Evolutionary conservation across 257 asterid species (phyloP).

Genomic region (Misopates orontium): DNA sequence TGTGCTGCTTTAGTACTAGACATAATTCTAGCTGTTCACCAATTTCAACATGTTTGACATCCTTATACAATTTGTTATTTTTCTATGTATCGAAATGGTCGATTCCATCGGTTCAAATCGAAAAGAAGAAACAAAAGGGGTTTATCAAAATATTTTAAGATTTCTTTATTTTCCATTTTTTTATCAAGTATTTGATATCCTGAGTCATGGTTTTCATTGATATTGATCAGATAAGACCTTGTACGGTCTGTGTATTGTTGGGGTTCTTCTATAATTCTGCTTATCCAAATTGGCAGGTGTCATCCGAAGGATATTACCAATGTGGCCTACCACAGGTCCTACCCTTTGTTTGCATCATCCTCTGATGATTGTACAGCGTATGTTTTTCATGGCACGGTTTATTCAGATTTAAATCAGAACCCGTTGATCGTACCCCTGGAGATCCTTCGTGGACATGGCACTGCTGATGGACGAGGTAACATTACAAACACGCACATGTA

Average conservation of each 20-base stretch:
- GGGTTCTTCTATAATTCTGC: neutral
- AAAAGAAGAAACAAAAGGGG: no score
- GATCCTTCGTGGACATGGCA: conserved; percentile 87
- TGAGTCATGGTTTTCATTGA: no score
- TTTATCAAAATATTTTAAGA: no score
- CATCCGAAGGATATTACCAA: conserved; percentile 77
- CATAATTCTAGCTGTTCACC: no score
- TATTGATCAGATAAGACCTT: no score
- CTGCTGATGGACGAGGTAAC: conserved; percentile 79
- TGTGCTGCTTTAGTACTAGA: neutral
- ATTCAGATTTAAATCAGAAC: conserved; percentile 86
- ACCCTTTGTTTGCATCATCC: conserved; percentile 87
- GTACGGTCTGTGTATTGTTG: conserved; percentile 5
- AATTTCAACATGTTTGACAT: no score
- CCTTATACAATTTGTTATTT: no score
- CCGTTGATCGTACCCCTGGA: conserved; percentile 84
- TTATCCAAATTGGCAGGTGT: conserved; percentile 50
- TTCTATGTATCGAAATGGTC: no score
- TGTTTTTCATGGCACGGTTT: conserved; percentile 91
- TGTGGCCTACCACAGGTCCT: conserved; percentile 85
- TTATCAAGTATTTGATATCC: no score
- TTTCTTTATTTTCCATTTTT: no score
- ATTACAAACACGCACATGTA: neutral
- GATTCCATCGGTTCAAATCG: no score
- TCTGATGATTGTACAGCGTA: conserved; percentile 92